Evolutionary conservation across 768 basidiomycete species (phyloP).

Genomic region (Lepiota venenata): DNA sequence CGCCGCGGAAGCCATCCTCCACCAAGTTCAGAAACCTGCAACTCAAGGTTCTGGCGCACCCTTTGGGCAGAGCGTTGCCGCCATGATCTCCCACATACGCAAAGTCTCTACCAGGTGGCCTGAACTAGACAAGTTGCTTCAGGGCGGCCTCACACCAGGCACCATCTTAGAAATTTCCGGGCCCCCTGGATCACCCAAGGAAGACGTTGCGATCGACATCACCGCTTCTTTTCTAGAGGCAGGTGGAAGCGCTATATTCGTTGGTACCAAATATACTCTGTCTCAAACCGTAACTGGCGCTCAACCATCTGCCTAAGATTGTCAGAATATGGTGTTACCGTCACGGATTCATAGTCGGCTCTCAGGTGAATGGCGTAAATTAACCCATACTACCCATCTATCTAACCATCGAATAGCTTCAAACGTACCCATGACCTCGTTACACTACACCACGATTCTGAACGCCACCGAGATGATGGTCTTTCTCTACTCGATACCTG

Average conservation of each 20-base stretch:
- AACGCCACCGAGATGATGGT: constrained; percentile 52
- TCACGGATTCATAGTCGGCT: constrained; percentile 25
- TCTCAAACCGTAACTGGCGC: constrained; percentile 2
- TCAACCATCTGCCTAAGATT: constrained; percentile 32
- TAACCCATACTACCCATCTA: constrained; percentile 14
- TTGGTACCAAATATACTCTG: constrained; percentile 43
- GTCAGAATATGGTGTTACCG: constrained; percentile 40
- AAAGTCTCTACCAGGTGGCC: constrained; percentile 40
- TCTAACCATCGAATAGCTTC: constrained; percentile 13
- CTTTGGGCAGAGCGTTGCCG: constrained; percentile 58
- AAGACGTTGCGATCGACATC: constrained; percentile 48
- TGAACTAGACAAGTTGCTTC: constrained; percentile 56
- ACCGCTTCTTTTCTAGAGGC: constrained; percentile 43
- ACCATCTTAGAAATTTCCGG: constrained; percentile 73
- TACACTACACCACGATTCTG: constrained; percentile 42
- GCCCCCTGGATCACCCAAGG: constrained; percentile 70
- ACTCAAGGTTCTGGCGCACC: constrained; percentile 20
- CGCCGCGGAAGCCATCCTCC: constrained; percentile 44
- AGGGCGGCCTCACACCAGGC: constrained; percentile 59
- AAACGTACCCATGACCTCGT: constrained; percentile 12
- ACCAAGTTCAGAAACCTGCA: constrained; percentile 32
- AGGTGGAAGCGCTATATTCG: constrained; percentile 54
- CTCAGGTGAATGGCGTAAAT: constrained; percentile 19
- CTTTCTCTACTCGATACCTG: constrained; percentile 52
- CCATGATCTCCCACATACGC: constrained; percentile 23